Conservation (phyloP, 2,329 filamentous ascomycete species). For the Hysterium pulicare region DNA sequence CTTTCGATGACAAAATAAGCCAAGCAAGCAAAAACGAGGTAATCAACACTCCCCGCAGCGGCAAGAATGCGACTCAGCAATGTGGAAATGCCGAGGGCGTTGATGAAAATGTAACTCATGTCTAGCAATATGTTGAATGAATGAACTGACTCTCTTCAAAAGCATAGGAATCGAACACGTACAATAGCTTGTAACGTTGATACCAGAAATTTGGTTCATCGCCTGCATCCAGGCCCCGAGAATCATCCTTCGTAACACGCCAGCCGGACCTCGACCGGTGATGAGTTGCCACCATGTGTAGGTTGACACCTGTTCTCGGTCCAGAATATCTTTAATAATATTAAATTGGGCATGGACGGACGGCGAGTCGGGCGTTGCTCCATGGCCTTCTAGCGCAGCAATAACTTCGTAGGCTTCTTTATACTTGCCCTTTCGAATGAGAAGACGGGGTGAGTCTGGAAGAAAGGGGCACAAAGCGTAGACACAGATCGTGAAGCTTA, state of each 20-base stretch:
- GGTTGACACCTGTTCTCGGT: slow-evolving; percentile 44
- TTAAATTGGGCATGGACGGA: slow-evolving; percentile 34
- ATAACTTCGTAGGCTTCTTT: slow-evolving; percentile 40
- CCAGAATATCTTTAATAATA: slow-evolving; percentile 39
- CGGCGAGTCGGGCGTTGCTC: slow-evolving; percentile 33
- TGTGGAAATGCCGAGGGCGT: slow-evolving; percentile 37
- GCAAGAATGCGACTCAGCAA: slow-evolving; percentile 33
- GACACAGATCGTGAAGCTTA: slow-evolving; percentile 57
- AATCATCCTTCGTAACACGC: slow-evolving; percentile 43
- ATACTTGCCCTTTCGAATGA: slow-evolving; percentile 52
- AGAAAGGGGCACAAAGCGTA: slow-evolving; percentile 48
- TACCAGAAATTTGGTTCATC: slow-evolving; percentile 42
- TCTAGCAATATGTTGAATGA: no score
- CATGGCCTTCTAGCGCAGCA: slow-evolving; percentile 38
- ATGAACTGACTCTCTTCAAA: no score
- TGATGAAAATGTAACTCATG: slow-evolving; percentile 41
- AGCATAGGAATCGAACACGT: not conserved
- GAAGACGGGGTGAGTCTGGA: slow-evolving; percentile 44
- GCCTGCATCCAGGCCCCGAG: slow-evolving; percentile 46
- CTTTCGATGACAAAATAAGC: slow-evolving; percentile 49
- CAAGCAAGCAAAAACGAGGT: slow-evolving; percentile 43
- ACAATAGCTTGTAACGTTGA: slow-evolving; percentile 37
- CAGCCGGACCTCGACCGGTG: slow-evolving; percentile 39
- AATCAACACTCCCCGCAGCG: slow-evolving; percentile 47
- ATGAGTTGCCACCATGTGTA: slow-evolving; percentile 47